Conservation (phyloP, 2,329 filamentous ascomycete genomes). For the Aureobasidium leucospermi region DNA sequence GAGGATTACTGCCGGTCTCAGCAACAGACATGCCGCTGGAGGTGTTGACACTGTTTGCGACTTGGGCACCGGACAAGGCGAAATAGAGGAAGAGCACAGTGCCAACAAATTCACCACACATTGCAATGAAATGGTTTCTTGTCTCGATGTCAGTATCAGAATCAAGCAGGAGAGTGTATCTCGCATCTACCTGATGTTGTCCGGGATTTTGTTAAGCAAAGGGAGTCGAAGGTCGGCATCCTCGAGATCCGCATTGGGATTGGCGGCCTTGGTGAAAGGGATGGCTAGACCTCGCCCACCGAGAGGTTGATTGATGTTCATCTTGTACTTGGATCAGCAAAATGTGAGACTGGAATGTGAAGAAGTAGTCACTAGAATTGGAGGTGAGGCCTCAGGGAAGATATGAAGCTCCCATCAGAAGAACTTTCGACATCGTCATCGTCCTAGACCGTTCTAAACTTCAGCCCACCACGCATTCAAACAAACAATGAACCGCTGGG, state of each 20-base stretch:
- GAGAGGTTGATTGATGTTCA: conserved; percentile 18
- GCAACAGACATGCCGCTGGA: conserved; percentile 19
- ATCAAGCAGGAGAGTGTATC: too few relatives aligned
- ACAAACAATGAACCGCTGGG: not conserved
- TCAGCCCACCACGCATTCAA: conserved; percentile 1
- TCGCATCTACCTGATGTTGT: conserved; percentile 16
- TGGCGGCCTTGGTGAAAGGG: conserved; percentile 27
- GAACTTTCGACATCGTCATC: conserved; percentile 3
- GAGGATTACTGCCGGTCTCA: conserved; percentile 28
- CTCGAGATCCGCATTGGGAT: conserved; percentile 20
- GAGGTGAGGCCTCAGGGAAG: not conserved
- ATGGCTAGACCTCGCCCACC: conserved; percentile 23
- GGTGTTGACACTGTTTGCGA: conserved; percentile 34
- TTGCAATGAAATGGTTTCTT: conserved; percentile 24
- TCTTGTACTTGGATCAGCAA: not conserved
- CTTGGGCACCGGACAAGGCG: conserved; percentile 37
- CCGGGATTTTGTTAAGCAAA: conserved; percentile 21
- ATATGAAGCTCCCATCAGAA: not conserved
- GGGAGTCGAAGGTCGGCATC: conserved; percentile 24
- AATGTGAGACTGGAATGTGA: not conserved
- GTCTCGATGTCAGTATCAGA: not conserved
- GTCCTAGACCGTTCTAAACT: not conserved
- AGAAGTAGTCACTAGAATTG: not conserved
- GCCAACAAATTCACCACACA: conserved; percentile 35
- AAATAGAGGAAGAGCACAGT: conserved; percentile 41